Percentiles rank a stretch among this genome's conserved stretches.
These are phyloP conservation scores for Rhododendron ferrugineum DNA, from an alignment of 148 eudicot genomes.

Conservation along the genomic window DNA sequence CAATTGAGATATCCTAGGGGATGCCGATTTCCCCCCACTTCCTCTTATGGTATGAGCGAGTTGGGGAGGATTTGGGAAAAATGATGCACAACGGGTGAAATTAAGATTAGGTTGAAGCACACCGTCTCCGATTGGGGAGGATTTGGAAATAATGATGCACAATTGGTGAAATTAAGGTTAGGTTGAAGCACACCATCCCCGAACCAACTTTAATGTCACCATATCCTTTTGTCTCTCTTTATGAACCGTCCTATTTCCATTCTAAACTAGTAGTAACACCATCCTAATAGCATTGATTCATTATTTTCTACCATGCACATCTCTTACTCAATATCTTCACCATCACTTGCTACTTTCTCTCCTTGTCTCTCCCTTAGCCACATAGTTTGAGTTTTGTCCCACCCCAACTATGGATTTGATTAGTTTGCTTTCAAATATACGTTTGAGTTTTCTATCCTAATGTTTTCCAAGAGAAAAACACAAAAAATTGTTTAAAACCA, in stretches of 20 bases:
- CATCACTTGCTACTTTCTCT: neutral
- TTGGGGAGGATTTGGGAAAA: neutral
- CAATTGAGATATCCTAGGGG: neutral
- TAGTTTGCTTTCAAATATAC: neutral
- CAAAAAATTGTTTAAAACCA: neutral
- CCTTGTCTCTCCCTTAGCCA: neutral
- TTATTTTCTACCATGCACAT: neutral
- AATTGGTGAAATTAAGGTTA: neutral
- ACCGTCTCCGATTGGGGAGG: neutral
- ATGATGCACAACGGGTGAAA: neutral
- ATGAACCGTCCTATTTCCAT: neutral
- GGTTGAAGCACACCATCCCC: neutral
- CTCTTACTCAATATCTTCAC: neutral
- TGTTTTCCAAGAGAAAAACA: neutral
- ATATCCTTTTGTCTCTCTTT: neutral
- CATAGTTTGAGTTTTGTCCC: neutral
- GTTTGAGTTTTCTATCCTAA: neutral
- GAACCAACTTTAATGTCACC: neutral
- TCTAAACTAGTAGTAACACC: neutral
- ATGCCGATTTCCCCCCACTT: neutral
- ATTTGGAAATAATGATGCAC: neutral
- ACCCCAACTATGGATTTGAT: neutral
- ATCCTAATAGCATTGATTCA: neutral
- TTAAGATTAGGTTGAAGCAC: neutral
- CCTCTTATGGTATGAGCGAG: neutral